Evolutionary conservation across 768 basidiomycete genomes (phyloP).

Genomic region (Suillus variegatus): DNA sequence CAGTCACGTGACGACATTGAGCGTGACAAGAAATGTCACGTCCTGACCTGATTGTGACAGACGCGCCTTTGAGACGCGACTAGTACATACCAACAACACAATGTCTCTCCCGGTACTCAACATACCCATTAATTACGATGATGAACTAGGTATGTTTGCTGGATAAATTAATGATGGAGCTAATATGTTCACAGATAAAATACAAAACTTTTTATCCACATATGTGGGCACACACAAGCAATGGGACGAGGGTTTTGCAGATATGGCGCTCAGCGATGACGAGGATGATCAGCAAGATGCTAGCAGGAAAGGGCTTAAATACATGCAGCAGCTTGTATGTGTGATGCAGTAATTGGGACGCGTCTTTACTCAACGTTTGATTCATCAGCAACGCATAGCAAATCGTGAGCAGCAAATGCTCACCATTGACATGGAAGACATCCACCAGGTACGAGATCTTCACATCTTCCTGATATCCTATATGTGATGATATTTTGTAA

Average conservation of each 20-base stretch:
- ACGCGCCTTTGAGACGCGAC: conserved; percentile 27
- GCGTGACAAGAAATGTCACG: conserved; percentile 8
- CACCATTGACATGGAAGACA: conserved; percentile 85
- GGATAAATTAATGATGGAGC: background rate
- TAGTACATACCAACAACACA: conserved; percentile 24
- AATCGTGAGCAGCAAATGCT: conserved; percentile 93
- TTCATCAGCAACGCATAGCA: conserved; percentile 79
- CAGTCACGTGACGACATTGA: background rate
- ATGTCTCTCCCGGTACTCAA: conserved; percentile 70
- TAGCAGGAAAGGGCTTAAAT: conserved; percentile 59
- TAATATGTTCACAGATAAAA: conserved; percentile 50
- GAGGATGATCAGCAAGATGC: conserved; percentile 36
- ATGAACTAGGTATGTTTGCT: conserved; percentile 60
- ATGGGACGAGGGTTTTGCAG: conserved; percentile 63
- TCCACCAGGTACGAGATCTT: conserved; percentile 57
- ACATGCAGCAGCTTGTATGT: conserved; percentile 81
- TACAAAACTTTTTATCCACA: conserved; percentile 68
- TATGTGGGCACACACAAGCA: conserved; percentile 70
- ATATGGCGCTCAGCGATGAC: conserved; percentile 65
- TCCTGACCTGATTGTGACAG: conserved; percentile 22
- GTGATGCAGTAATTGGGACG: conserved; percentile 26
- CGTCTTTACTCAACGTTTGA: conserved; percentile 16
- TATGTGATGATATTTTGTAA: conserved; percentile 13
- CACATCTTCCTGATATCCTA: background rate
- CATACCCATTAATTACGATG: conserved; percentile 65